Conservation (phyloP, 83 land plant species). For the Picea abies region DNA sequence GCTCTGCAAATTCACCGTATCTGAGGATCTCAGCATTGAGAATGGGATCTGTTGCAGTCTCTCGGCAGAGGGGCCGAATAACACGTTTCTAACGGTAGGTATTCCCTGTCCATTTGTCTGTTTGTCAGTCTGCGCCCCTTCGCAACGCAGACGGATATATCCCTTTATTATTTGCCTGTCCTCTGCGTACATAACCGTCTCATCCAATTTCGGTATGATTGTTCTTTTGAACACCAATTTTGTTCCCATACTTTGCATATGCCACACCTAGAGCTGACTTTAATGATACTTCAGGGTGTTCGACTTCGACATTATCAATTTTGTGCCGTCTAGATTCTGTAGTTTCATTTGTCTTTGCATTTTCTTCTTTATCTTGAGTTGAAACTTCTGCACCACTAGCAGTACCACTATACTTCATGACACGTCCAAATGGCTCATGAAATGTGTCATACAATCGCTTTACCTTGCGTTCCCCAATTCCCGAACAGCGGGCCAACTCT, state of each 20-base stretch:
- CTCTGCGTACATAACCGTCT: too few species aligned
- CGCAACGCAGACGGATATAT: too few species aligned
- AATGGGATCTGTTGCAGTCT: too few species aligned
- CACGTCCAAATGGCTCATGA: conserved; percentile 76
- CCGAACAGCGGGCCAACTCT: conserved; percentile 77
- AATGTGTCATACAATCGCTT: conserved; percentile 72
- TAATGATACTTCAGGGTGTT: conserved; percentile 4
- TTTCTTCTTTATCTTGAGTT: not conserved
- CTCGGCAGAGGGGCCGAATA: too few species aligned
- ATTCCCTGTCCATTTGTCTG: too few species aligned
- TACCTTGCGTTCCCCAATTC: conserved; percentile 82
- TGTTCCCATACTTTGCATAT: conserved; percentile 9
- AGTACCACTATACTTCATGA: conserved; percentile 1
- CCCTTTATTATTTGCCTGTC: too few species aligned
- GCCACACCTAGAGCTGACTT: conserved; percentile 12
- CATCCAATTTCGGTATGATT: not conserved
- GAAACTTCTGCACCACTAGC: not conserved
- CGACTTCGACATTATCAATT: not conserved
- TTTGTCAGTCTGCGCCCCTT: too few species aligned
- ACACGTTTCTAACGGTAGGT: too few species aligned
- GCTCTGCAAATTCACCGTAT: too few species aligned
- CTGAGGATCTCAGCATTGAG: too few species aligned
- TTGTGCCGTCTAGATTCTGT: not conserved
- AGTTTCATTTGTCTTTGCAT: not conserved
- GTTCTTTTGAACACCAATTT: not conserved